These are phyloP conservation scores for Suhomyces anneliseae DNA, from an alignment of 1,139 yeast species.

Conservation along the genomic window DNA sequence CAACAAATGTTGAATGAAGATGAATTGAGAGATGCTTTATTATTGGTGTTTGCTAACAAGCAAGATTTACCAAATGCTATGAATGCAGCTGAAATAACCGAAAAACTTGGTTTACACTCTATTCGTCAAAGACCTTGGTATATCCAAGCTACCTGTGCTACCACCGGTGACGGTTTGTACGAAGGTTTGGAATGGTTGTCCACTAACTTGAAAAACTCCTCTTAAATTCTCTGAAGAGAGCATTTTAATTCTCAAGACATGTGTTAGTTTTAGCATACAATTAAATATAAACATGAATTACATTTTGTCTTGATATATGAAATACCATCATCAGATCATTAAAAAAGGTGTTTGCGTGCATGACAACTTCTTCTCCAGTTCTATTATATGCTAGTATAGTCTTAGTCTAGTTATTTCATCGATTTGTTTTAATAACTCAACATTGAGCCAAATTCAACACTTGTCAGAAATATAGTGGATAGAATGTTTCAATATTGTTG, in stretches of 20 bases:
- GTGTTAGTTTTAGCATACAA: slow-evolving; percentile 12
- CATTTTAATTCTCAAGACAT: slow-evolving; percentile 6
- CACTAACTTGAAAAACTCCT: slow-evolving; percentile 73
- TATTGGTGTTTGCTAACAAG: slow-evolving; percentile 88
- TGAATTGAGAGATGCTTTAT: slow-evolving; percentile 86
- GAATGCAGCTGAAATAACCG: slow-evolving; percentile 89
- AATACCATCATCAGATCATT: slow-evolving; percentile 1
- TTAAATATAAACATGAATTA: slow-evolving; percentile 7
- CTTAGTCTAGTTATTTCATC: slow-evolving; percentile 9
- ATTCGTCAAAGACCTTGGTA: slow-evolving; percentile 90
- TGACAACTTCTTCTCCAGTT: slow-evolving; percentile 8
- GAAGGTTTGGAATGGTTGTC: slow-evolving; percentile 93
- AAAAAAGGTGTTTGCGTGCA: neutral
- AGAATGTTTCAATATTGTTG: no score
- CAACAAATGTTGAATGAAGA: slow-evolving; percentile 94
- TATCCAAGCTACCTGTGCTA: slow-evolving; percentile 86
- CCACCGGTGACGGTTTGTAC: slow-evolving; percentile 87
- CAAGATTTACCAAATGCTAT: slow-evolving; percentile 92
- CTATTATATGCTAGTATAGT: slow-evolving; percentile 10
- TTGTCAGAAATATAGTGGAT: no score
- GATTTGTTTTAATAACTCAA: slow-evolving; percentile 4
- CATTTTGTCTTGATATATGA: slow-evolving; percentile 7
- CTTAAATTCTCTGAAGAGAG: slow-evolving; percentile 12
- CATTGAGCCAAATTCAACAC: no score
- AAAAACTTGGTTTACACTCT: slow-evolving; percentile 77